phyloP scores from a whole-genome alignment of 257 asterid genomes.

The Petrea volubilis region DNA sequence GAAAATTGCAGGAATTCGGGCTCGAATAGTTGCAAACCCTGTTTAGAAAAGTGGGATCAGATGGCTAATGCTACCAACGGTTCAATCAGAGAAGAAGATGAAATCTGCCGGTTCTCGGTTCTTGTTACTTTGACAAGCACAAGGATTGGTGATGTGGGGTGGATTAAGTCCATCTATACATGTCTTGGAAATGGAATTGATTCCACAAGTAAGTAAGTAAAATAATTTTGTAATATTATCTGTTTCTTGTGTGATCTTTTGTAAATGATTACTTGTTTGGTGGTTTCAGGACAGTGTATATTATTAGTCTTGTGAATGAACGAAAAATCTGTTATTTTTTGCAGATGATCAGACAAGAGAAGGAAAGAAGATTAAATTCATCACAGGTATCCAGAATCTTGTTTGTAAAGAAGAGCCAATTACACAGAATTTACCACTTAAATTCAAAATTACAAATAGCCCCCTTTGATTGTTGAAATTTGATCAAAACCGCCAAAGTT shows the following conservation, averaged over 20 bases:
- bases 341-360: slow-evolving; percentile 36
- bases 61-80: slow-evolving; percentile 20
- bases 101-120: slow-evolving; percentile 50
- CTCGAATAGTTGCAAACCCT: slow-evolving; percentile 38
- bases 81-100: slow-evolving; percentile 33
- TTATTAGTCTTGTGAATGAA: background rate
- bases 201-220: too few species aligned
- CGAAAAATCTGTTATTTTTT: slow-evolving; percentile 1
- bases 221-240: background rate
- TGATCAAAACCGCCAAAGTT: too few species aligned
- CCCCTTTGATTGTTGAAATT: too few species aligned
- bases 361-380: slow-evolving; percentile 20
- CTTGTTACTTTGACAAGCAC: slow-evolving; percentile 52
- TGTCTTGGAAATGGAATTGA: slow-evolving; percentile 55
- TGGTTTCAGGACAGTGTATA: background rate
- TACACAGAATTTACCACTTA: too few species aligned
- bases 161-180: slow-evolving; percentile 42
- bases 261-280: background rate
- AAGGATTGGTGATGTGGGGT: slow-evolving; percentile 43
- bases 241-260: background rate
- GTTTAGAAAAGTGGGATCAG: slow-evolving; percentile 48
- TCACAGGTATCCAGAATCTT: slow-evolving; percentile 32
- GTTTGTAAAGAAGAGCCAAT: background rate
- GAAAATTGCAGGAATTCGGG: slow-evolving; percentile 46
- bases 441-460: too few species aligned